Percentiles rank a stretch among this genome's conserved stretches.
These are phyloP conservation scores for Cyberlindnera xishuangbannaensis DNA, from an alignment of 805 yeast species.

Conservation along the genomic window DNA sequence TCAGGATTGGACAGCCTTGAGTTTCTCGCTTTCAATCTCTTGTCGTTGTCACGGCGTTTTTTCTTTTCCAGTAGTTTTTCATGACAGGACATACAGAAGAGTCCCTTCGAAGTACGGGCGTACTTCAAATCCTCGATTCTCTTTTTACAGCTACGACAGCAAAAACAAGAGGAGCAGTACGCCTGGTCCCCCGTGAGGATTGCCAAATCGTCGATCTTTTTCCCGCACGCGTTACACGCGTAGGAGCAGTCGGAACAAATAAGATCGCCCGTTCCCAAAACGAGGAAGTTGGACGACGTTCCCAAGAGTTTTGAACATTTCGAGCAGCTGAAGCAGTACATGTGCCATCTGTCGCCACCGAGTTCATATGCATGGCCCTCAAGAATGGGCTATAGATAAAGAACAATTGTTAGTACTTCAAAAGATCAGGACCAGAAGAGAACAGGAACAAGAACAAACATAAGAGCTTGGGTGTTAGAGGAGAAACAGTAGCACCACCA, in stretches of 20 bases:
- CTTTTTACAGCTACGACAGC: conserved; percentile 80
- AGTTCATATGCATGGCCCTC: conserved; percentile 95
- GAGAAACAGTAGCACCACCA: background rate
- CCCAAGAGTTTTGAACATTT: conserved; percentile 75
- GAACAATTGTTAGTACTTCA: background rate
- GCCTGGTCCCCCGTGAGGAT: conserved; percentile 94
- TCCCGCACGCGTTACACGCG: conserved; percentile 76
- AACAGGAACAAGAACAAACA: no score
- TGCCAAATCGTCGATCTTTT: conserved; percentile 88
- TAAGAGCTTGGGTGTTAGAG: background rate
- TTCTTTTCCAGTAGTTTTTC: conserved; percentile 73
- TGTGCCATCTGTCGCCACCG: conserved; percentile 95
- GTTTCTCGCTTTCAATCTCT: conserved; percentile 14
- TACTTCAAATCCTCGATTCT: conserved; percentile 84
- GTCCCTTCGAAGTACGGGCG: conserved; percentile 88
- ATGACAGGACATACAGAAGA: conserved; percentile 91
- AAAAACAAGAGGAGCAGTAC: conserved; percentile 85
- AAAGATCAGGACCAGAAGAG: background rate
- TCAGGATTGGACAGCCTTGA: conserved; percentile 11
- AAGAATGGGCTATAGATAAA: conserved; percentile 39
- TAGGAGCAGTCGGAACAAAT: conserved; percentile 93
- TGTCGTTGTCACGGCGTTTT: conserved; percentile 48
- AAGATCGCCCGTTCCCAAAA: conserved; percentile 85
- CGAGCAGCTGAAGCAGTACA: conserved; percentile 85
- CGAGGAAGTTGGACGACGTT: conserved; percentile 83